Base-by-base conservation (phyloP, 768 basidiomycete species). In the Sporobolomyces pararoseus region DNA sequence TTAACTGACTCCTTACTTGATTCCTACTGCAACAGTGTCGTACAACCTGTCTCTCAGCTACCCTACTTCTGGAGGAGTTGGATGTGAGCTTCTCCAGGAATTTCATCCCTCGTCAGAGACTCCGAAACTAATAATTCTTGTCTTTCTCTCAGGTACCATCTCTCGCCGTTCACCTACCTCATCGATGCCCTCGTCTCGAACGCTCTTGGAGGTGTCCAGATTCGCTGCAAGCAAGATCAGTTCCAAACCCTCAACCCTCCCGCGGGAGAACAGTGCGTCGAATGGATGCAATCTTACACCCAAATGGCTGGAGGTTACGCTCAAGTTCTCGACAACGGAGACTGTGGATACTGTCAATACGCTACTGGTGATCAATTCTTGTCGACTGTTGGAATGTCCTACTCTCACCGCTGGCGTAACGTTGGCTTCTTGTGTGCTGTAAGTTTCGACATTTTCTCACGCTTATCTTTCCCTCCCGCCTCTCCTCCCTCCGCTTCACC, bases 31-130 rank as follows among this genome's bases (percentile, higher is more conserved):
- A 10, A 9, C 10, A 27, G 53, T 69, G 86, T 88, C 44, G 76
- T 89, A 5, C 88, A 89, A 73, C 88, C 88, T 10, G 86, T 81
- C 75, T 73, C 81, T 12, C 80, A 82, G 23, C 83, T 89, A 85
- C 80, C 80, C 23, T 51, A 66, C 57, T 82, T 82, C 80, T 89
- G 88, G 88, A 2, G 70, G 0, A 76, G 79, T 60, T 89, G 87
- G 87, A 87, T 88, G 87, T 88, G 23, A n/a, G n/a, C n/a, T n/a
- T n/a, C 42, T 10, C n/a, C n/a, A 57, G 50, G 58, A 51, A 0
- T 21, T 50, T 29, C 16, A 7, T 9, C 31, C 39, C 14, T 19
- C 23, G 35, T 29, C 27, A 3, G 19, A 4, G 2, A 3, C 32
- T 19, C 4, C 39, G 17, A 17, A 42, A 17, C 39, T 42, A 17